phyloP scores from a whole-genome alignment of 2,329 filamentous ascomycete genomes.

The Fusarium domesticum region DNA sequence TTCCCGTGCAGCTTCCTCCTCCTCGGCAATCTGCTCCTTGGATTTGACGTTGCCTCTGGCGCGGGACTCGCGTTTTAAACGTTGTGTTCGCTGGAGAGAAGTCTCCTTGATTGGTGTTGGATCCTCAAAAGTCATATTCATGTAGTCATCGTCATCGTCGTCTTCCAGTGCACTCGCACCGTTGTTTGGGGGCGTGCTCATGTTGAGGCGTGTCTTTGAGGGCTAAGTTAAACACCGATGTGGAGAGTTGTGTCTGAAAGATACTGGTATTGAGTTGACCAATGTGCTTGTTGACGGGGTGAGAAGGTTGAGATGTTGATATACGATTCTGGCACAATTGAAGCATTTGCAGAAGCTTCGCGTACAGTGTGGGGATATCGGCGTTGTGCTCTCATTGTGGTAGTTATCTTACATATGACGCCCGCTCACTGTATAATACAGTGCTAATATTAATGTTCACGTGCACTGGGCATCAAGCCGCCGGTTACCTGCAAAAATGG shows the following conservation, averaged over 20 bases:
- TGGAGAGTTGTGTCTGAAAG: background rate
- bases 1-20: constrained; percentile 70
- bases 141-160: constrained; percentile 93
- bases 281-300: too few relatives aligned
- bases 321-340: too few relatives aligned
- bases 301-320: too few relatives aligned
- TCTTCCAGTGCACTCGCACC: constrained; percentile 42
- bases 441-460: too few relatives aligned
- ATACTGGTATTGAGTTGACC: too few relatives aligned
- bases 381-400: too few relatives aligned
- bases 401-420: too few relatives aligned
- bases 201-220: background rate
- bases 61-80: constrained; percentile 62
- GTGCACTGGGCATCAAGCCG: too few relatives aligned
- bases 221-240: background rate
- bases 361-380: too few relatives aligned
- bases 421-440: too few relatives aligned
- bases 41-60: constrained; percentile 68
- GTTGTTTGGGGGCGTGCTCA: constrained; percentile 11
- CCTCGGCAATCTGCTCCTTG: constrained; percentile 76
- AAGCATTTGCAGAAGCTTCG: too few relatives aligned
- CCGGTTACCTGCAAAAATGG: too few relatives aligned
- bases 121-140: constrained; percentile 89
- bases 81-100: constrained; percentile 53
- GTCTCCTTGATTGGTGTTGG: constrained; percentile 52